These are phyloP conservation scores for Chernovozyma sophiae-reginae DNA, from an alignment of 1,139 yeast species.

Conservation along the genomic window DNA sequence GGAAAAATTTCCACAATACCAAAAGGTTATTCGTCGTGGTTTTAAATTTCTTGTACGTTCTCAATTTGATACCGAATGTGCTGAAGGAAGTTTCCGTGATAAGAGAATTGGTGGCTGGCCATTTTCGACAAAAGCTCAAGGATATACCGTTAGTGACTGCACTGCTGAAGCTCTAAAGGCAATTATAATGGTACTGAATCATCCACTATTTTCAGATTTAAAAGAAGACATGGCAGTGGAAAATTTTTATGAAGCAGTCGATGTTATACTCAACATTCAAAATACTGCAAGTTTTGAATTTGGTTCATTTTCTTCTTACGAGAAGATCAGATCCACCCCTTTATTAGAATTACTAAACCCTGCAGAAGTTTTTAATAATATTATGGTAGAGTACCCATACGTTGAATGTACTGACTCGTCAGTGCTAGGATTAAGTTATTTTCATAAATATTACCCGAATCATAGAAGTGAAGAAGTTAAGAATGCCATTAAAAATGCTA, in stretches of 20 bases:
- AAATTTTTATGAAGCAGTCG: slow-evolving; percentile 65
- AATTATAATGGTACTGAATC: slow-evolving; percentile 81
- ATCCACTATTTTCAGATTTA: slow-evolving; percentile 40
- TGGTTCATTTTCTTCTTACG: slow-evolving; percentile 94
- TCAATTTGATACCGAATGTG: slow-evolving; percentile 82
- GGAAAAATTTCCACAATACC: slow-evolving; percentile 65
- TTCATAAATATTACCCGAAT: slow-evolving; percentile 56
- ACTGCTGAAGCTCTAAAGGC: slow-evolving; percentile 96
- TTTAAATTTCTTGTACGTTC: slow-evolving; percentile 73
- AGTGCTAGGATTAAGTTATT: slow-evolving; percentile 81
- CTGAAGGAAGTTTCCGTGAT: slow-evolving; percentile 76
- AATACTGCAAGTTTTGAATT: slow-evolving; percentile 75
- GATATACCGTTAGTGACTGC: slow-evolving; percentile 95
- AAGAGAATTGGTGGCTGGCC: slow-evolving; percentile 94
- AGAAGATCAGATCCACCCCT: slow-evolving; percentile 79
- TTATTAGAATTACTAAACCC: slow-evolving; percentile 77
- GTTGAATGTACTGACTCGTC: slow-evolving; percentile 98
- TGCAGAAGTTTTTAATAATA: slow-evolving; percentile 96
- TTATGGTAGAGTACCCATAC: slow-evolving; percentile 97
- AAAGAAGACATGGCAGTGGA: slow-evolving; percentile 49
- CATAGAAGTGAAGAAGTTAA: slow-evolving; percentile 66
- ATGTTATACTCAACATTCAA: slow-evolving; percentile 59
- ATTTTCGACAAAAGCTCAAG: slow-evolving; percentile 91
- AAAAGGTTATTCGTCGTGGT: slow-evolving; percentile 56
- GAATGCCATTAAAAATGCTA: slow-evolving; percentile 67